phyloP scores from a whole-genome alignment of 2,329 filamentous ascomycete genomes.

The Ceratocystiopsis sp. region DNA sequence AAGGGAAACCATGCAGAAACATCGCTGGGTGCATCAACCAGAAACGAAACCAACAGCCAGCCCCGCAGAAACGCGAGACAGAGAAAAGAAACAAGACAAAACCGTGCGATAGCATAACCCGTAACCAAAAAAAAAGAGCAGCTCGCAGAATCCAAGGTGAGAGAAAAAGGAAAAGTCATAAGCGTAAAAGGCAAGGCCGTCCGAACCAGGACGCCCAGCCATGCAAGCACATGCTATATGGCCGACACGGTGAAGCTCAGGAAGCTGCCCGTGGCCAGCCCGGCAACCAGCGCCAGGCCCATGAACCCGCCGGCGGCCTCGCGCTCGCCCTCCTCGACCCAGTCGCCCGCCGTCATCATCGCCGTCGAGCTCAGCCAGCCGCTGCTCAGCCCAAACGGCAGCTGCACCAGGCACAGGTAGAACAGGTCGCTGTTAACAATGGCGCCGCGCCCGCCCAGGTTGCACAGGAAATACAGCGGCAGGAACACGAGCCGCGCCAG shows the following conservation, averaged over 20 bases:
- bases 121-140: too few relatives aligned
- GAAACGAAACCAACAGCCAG: too few relatives aligned
- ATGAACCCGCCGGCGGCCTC: slow-evolving; percentile 90
- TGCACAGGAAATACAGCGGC: slow-evolving; percentile 80
- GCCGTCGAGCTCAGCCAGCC: slow-evolving; percentile 74
- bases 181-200: too few relatives aligned
- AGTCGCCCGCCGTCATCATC: slow-evolving; percentile 80
- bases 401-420: slow-evolving; percentile 69
- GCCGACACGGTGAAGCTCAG: slow-evolving; percentile 62
- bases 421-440: slow-evolving; percentile 66
- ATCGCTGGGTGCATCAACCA: too few relatives aligned
- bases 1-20: too few relatives aligned
- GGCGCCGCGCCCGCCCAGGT: slow-evolving; percentile 61
- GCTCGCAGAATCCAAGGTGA: background rate
- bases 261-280: slow-evolving; percentile 70
- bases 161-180: too few relatives aligned
- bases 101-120: too few relatives aligned
- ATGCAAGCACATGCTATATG: slow-evolving; percentile 15
- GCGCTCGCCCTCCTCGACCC: slow-evolving; percentile 66
- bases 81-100: too few relatives aligned
- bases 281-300: slow-evolving; percentile 74
- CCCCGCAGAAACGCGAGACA: too few relatives aligned
- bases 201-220: background rate
- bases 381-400: slow-evolving; percentile 69
- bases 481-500: slow-evolving; percentile 53